These are phyloP conservation scores for Benincasa hispida DNA, from an alignment of 306 rosid species.

Conservation along the genomic window DNA sequence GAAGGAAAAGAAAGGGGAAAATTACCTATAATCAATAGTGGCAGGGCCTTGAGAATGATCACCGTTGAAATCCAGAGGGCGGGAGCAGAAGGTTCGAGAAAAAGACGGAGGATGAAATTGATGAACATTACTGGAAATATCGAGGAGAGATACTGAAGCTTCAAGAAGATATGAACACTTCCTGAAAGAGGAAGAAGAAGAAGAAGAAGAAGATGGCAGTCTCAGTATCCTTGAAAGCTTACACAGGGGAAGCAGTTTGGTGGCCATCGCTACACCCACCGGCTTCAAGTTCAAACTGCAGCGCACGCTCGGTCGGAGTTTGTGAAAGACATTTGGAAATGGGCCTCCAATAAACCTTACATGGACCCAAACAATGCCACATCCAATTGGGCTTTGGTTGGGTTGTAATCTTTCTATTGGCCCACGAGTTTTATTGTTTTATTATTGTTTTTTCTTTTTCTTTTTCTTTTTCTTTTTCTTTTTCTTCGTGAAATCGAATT, in stretches of 20 bases:
- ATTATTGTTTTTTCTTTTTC: too few species aligned
- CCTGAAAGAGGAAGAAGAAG: constrained; percentile 1
- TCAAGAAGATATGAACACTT: constrained; percentile 13
- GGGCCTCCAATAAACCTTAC: not conserved
- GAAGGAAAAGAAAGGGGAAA: not conserved
- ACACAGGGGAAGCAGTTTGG: constrained; percentile 31
- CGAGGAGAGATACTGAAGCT: constrained; percentile 12
- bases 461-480: too few species aligned
- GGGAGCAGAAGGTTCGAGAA: constrained; percentile 48
- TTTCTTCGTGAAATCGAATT: too few species aligned
- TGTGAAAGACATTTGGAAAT: not conserved
- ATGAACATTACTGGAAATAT: not conserved
- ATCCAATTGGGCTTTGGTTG: not conserved
- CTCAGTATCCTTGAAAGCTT: constrained; percentile 33
- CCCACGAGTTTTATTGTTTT: too few species aligned
- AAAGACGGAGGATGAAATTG: constrained; percentile 6
- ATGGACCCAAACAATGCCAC: not conserved
- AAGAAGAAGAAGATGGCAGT: constrained; percentile 11
- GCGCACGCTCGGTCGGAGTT: not conserved
- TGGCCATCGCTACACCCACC: constrained; percentile 28
- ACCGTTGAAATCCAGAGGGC: constrained; percentile 22
- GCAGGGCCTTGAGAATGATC: constrained; percentile 44
- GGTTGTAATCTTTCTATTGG: not conserved
- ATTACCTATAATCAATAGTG: constrained; percentile 61
- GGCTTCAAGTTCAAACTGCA: not conserved